Conservation (phyloP, 164 flowering plant species). For the Sextonia rubra region DNA sequence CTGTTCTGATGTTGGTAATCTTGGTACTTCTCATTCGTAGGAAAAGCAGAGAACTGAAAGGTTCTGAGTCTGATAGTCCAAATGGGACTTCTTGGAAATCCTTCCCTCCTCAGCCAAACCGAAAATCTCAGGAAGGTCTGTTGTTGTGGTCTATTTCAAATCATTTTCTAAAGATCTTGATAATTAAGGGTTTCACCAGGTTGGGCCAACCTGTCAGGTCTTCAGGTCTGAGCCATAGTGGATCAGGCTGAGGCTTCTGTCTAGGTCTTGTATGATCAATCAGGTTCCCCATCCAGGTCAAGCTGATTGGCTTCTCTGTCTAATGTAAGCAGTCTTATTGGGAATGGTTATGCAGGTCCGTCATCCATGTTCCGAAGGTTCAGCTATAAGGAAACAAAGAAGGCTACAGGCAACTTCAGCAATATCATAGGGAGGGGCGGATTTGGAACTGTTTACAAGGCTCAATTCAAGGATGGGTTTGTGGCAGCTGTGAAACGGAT, state of each 20-base stretch:
- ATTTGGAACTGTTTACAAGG: conserved; percentile 89
- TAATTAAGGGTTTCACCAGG: not conserved
- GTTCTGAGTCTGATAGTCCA: conserved; percentile 29
- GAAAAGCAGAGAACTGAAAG: conserved; percentile 65
- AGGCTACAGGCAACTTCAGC: conserved; percentile 76
- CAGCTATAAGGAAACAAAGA: conserved; percentile 78
- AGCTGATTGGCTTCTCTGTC: not conserved
- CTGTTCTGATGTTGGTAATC: conserved; percentile 53
- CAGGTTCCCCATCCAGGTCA: not conserved
- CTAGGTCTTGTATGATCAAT: too few species aligned
- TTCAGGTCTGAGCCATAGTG: too few species aligned
- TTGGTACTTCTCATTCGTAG: conserved; percentile 67
- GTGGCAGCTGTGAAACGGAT: conserved; percentile 79
- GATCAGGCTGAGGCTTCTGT: too few species aligned
- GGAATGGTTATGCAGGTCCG: conserved; percentile 45
- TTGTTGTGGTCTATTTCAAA: conserved; percentile 1
- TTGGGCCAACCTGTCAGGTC: too few species aligned
- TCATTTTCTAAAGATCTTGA: not conserved
- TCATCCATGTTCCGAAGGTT: conserved; percentile 68
- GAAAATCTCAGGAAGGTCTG: conserved; percentile 73
- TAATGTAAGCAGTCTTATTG: not conserved
- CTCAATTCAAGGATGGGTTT: conserved; percentile 68
- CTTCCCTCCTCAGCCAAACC: conserved; percentile 37
- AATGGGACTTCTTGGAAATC: conserved; percentile 38
- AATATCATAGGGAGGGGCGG: conserved; percentile 86